Evolutionary conservation across 108 stramenopile genomes (phyloP).

Genomic region (Cyclostephanos invisitatus): DNA sequence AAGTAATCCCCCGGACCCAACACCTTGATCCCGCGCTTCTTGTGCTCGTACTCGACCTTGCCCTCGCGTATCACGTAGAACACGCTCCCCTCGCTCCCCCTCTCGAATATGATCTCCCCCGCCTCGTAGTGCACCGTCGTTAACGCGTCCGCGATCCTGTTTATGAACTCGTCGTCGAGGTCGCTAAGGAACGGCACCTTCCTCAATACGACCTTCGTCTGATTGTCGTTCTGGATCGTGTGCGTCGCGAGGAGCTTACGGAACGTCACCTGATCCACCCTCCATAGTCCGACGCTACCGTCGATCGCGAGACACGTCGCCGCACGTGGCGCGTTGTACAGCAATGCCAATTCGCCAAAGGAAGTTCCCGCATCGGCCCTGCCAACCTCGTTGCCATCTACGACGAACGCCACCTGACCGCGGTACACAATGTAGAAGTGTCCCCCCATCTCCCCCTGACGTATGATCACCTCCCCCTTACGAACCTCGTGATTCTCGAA

Average conservation of each 20-base stretch:
- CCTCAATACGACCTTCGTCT: conserved; percentile 61
- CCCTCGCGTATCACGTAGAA: conserved; percentile 85
- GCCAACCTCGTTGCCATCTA: conserved; percentile 74
- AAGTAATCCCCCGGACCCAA: conserved; percentile 65
- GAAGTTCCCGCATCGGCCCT: conserved; percentile 56
- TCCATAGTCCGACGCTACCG: conserved; percentile 54
- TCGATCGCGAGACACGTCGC: conserved; percentile 79
- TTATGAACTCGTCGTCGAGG: conserved; percentile 35
- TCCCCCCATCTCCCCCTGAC: conserved; percentile 92
- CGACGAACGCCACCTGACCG: conserved; percentile 65
- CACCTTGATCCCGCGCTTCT: conserved; percentile 33
- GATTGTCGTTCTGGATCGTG: conserved; percentile 57
- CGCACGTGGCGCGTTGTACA: conserved; percentile 93
- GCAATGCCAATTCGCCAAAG: conserved; percentile 93
- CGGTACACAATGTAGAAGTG: conserved; percentile 84
- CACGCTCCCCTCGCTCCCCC: conserved; percentile 51
- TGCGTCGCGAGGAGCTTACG: conserved; percentile 69
- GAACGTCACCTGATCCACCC: conserved; percentile 83
- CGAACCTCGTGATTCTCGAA: conserved; percentile 57
- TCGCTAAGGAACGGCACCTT: conserved; percentile 75
- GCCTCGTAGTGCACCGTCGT: conserved; percentile 47
- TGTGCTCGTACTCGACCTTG: conserved; percentile 50
- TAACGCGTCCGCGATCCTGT: conserved; percentile 58
- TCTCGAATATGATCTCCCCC: conserved; percentile 66
- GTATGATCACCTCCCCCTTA: conserved; percentile 75